Conservation (phyloP, 139 green algal genomes). For the Chlorella sp. region DNA sequence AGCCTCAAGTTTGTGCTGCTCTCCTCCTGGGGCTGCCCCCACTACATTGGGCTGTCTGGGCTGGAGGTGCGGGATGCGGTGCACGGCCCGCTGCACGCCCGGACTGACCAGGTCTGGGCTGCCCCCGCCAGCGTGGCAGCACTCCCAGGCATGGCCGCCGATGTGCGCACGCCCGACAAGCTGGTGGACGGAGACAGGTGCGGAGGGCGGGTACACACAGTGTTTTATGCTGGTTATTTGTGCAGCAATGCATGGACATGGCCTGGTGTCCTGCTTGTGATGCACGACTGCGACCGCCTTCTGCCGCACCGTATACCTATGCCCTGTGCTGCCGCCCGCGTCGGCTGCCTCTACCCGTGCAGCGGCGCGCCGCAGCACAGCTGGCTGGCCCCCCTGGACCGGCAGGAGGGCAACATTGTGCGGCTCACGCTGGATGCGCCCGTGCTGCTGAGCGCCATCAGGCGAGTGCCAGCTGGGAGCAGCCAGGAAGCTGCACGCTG, state of each 20-base stretch:
- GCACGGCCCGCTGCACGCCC: background rate
- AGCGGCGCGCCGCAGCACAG: conserved; percentile 32
- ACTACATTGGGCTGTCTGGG: conserved; percentile 49
- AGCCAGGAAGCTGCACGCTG: too few species aligned
- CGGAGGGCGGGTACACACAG: background rate
- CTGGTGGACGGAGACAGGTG: conserved; percentile 36
- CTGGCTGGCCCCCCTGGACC: conserved; percentile 44
- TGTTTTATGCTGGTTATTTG: background rate
- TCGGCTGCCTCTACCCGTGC: background rate
- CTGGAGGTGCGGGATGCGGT: conserved; percentile 47
- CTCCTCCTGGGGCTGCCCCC: conserved; percentile 48
- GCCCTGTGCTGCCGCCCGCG: too few species aligned
- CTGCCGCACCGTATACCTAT: too few species aligned
- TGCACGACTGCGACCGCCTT: too few species aligned
- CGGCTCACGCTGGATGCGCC: conserved; percentile 19
- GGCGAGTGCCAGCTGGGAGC: background rate
- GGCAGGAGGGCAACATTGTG: background rate
- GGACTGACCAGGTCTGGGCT: conserved; percentile 8
- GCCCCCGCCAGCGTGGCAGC: conserved; percentile 26
- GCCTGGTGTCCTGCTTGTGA: background rate
- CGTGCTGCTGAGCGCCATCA: conserved; percentile 35
- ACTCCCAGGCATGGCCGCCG: conserved; percentile 40
- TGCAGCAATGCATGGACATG: background rate
- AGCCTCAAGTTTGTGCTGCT: conserved; percentile 43
- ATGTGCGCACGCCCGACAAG: conserved; percentile 43